These are phyloP conservation scores for Phytophthora podocarpi DNA, from an alignment of 352 stramenopile genomes.

Conservation along the genomic window DNA sequence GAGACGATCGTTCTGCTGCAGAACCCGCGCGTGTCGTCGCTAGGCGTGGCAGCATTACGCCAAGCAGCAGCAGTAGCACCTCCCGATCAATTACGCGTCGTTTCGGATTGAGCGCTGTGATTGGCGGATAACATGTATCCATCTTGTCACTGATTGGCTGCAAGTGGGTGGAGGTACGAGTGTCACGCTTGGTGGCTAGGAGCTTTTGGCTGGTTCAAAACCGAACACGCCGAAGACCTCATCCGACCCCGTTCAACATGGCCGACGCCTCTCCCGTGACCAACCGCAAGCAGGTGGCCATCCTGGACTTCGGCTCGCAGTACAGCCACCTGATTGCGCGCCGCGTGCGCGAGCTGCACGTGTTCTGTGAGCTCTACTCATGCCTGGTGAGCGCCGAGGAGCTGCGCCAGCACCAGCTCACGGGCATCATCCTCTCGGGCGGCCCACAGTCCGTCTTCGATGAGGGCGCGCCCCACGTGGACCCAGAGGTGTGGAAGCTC, in stretches of 20 bases:
- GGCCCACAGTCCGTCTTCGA: slow-evolving; percentile 98
- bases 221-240: slow-evolving; percentile 25
- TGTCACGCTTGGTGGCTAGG: slow-evolving; percentile 7
- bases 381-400: slow-evolving; percentile 95
- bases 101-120: slow-evolving; percentile 27
- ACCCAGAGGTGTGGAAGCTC: slow-evolving; percentile 95
- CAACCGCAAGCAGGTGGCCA: slow-evolving; percentile 96
- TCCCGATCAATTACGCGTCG: slow-evolving; percentile 9
- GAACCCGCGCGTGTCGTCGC: slow-evolving; percentile 45
- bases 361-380: slow-evolving; percentile 99
- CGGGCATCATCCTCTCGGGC: slow-evolving; percentile 98
- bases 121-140: slow-evolving; percentile 38
- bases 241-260: slow-evolving; percentile 48
- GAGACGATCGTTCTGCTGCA: slow-evolving; percentile 59
- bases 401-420: slow-evolving; percentile 93
- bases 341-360: slow-evolving; percentile 97
- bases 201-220: slow-evolving; percentile 27
- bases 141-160: slow-evolving; percentile 24
- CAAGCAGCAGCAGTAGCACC: slow-evolving; percentile 12
- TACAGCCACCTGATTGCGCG: slow-evolving; percentile 99
- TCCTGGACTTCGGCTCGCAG: slow-evolving; percentile 99
- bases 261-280: slow-evolving; percentile 76
- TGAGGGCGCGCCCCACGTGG: slow-evolving; percentile 94
- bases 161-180: slow-evolving; percentile 5
- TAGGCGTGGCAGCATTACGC: slow-evolving; percentile 35